A percentile compares a stretch with the other conserved stretches of the same genome.
Conservation (phyloP, 345 rosid genomes). For the Rhodomyrtus tomentosa region DNA sequence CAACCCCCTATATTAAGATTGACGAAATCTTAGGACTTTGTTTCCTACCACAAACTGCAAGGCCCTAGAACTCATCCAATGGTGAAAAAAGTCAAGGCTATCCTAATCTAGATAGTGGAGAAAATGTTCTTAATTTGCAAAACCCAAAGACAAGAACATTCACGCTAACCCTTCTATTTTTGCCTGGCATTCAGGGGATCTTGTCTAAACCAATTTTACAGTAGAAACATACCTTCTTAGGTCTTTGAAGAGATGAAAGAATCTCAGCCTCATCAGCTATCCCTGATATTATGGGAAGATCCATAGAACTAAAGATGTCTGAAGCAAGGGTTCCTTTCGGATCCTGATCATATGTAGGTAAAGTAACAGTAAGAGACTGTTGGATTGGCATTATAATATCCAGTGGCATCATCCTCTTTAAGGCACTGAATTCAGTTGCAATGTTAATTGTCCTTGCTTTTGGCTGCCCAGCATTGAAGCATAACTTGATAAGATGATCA, state of each 20-base stretch:
- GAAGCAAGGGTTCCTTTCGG: slow-evolving; percentile 35
- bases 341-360: slow-evolving; percentile 49
- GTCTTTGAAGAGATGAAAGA: slow-evolving; percentile 93
- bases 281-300: slow-evolving; percentile 81
- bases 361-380: slow-evolving; percentile 82
- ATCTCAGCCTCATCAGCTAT: slow-evolving; percentile 96
- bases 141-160: background rate
- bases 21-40: background rate
- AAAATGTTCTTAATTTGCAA: background rate
- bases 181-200: background rate
- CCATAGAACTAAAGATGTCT: slow-evolving; percentile 59
- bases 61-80: background rate
- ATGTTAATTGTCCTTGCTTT: slow-evolving; percentile 72
- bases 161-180: background rate
- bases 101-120: background rate
- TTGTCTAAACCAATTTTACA: background rate
- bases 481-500: slow-evolving; percentile 84
- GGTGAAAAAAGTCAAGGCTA: background rate
- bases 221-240: slow-evolving; percentile 55
- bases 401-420: slow-evolving; percentile 95
- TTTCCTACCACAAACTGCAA: background rate
- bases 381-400: slow-evolving; percentile 89
- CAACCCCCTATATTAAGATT: background rate
- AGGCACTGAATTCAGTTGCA: slow-evolving; percentile 89
- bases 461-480: slow-evolving; percentile 85